Conservation (phyloP, 148 eudicot species). For the Fallopia convolvulus region DNA sequence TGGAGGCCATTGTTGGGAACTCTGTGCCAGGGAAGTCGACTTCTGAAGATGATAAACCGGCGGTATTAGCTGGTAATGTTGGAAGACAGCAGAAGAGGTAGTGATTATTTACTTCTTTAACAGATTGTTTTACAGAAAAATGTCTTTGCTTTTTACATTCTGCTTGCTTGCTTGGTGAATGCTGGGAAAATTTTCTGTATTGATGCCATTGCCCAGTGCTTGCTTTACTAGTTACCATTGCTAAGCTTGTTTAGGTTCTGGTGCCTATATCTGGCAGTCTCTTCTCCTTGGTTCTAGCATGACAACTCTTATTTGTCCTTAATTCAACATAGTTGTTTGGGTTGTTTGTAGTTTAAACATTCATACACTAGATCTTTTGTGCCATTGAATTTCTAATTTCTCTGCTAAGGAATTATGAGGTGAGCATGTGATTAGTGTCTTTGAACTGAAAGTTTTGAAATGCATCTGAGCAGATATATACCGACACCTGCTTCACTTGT, state of each 20-base stretch:
- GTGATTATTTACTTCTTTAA: neutral
- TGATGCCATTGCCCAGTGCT: neutral
- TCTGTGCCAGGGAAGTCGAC: slow-evolving; percentile 33
- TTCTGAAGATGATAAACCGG: slow-evolving; percentile 58
- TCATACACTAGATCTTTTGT: neutral
- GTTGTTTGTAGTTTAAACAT: neutral
- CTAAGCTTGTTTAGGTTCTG: neutral
- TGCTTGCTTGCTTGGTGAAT: neutral
- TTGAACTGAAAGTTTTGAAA: slow-evolving; percentile 7
- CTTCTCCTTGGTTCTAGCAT: neutral
- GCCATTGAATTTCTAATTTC: neutral
- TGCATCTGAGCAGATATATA: slow-evolving; percentile 46
- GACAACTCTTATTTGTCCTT: neutral
- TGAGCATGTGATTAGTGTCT: neutral
- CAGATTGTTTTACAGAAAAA: neutral
- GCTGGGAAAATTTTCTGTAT: neutral
- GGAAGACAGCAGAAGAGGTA: slow-evolving; percentile 75
- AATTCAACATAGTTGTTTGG: neutral
- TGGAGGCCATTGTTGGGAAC: slow-evolving; percentile 89
- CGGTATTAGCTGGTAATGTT: slow-evolving; percentile 25
- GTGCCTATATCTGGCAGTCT: neutral
- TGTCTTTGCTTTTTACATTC: neutral
- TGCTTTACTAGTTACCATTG: neutral
- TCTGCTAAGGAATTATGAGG: neutral
- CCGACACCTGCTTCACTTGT: slow-evolving; percentile 45